Base-by-base conservation (phyloP, 345 rosid genomes). In the Dovyalis caffra region DNA sequence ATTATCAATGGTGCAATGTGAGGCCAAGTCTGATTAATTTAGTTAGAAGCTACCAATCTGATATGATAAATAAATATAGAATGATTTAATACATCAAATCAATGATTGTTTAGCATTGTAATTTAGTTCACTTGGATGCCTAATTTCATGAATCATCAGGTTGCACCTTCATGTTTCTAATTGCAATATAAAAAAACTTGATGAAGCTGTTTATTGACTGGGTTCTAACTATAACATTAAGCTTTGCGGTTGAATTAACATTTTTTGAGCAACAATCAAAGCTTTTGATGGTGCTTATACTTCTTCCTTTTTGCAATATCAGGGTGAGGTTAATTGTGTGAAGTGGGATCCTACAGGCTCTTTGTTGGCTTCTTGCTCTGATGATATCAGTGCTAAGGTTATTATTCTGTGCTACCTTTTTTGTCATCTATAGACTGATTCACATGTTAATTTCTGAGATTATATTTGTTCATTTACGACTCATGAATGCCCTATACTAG, bases 261-360 rank as follows among this genome's bases (percentile, higher is more conserved):
- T 64, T 29, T 9, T 56, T 66, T 15, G 40, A 53, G 45, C 56
- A 25, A 64, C 4, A 40, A 37, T 34, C 7, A 9, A 31, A 31
- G 56, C 40, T 65, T 71, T 76, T 3, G 26, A 51, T 53, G 43
- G 60, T 68, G 63, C 78, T 80, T 57, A 76, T 71, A 21, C 75
- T 70, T 28, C 31, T 28, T 37, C 45, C 71, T 68, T 74, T 76
- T 38, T 66, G 74, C 79, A 73, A 78, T 81, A 82, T 45, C 93
- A 96, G 99, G 95, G 98, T 25, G 99, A 96, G 84, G 99, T 96
- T 72, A 96, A 96, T 86, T 93, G 99, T 80, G 97, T 96, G 77
- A 96, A 96, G 88, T 96, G 99, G 99, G 98, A 93, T 89, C 99
- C 99, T 47, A 90, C 95, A 21, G 99, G 99, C 73, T 76, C 90